Evolutionary conservation across 2,329 filamentous ascomycete genomes (phyloP).

Genomic region (Fusarium torulosum): DNA sequence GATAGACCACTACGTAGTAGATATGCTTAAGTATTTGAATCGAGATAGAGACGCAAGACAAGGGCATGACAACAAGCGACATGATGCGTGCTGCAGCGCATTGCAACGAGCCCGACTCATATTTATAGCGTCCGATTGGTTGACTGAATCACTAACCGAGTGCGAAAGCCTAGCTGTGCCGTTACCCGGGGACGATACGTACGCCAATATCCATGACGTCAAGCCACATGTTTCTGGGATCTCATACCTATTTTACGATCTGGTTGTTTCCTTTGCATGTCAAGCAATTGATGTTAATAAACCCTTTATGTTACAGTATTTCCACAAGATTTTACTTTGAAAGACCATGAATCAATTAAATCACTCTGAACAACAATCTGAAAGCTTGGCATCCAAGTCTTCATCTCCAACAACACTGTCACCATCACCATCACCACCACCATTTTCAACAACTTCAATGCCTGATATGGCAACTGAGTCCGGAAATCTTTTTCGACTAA

Average conservation of each 20-base stretch:
- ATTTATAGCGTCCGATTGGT: not conserved
- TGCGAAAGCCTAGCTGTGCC: constrained; percentile 20
- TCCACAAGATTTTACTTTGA: not conserved
- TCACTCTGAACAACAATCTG: not conserved
- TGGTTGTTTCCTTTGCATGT: not conserved
- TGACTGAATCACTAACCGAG: not conserved
- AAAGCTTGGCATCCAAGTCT: constrained; percentile 15
- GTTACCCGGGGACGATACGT: constrained; percentile 20
- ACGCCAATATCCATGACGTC: constrained; percentile 29
- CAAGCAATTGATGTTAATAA: not conserved
- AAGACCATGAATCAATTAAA: constrained; percentile 3
- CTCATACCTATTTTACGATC: constrained; percentile 12
- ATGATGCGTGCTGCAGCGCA: not conserved
- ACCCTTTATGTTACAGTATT: not conserved
- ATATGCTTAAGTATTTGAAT: not conserved
- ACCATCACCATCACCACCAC: not conserved
- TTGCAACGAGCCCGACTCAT: not conserved
- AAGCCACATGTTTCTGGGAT: constrained; percentile 2
- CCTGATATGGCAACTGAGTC: constrained; percentile 21
- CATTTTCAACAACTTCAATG: constrained; percentile 11
- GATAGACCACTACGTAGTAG: not conserved
- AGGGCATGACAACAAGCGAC: too few relatives aligned
- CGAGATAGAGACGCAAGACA: not conserved
- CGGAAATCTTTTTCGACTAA: constrained; percentile 19
- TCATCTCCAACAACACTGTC: not conserved